phyloP scores from a whole-genome alignment of 83 land plant genomes.

The Thuja plicata region DNA sequence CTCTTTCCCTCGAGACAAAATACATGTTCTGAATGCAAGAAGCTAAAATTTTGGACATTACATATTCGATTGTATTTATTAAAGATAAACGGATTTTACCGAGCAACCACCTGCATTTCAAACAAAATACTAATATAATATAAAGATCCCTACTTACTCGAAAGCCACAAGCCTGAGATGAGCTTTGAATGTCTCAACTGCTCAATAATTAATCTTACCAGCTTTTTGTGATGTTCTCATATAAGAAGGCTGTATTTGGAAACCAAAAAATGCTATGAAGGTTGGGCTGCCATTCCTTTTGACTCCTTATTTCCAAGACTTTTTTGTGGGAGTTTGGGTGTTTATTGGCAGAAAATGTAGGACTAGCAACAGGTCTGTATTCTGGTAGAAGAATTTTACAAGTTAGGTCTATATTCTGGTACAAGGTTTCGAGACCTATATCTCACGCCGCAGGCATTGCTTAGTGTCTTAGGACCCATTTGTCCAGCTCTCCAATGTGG shows the following conservation, averaged over 20 bases:
- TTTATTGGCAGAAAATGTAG: constrained; percentile 23
- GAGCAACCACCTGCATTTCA: neutral
- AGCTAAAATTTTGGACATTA: neutral
- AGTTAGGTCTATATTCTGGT: constrained; percentile 64
- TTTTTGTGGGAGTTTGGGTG: constrained; percentile 11
- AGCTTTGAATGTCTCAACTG: neutral
- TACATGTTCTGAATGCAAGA: neutral
- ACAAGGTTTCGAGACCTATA: constrained; percentile 52
- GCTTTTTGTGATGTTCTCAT: neutral
- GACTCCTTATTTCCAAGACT: constrained; percentile 12
- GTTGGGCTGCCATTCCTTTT: neutral
- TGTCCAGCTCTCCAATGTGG: constrained; percentile 70
- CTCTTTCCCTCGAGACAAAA: neutral
- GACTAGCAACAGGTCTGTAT: constrained; percentile 60
- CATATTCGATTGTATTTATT: neutral
- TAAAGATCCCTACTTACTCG: neutral
- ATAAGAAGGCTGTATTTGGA: neutral
- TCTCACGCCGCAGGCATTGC: constrained; percentile 56
- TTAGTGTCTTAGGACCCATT: constrained; percentile 56
- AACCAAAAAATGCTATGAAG: neutral
- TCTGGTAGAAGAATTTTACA: constrained; percentile 62
- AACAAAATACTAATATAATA: neutral
- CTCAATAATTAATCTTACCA: neutral
- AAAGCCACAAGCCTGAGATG: neutral
- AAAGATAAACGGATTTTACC: neutral